Conservation (phyloP, 2,329 filamentous ascomycete genomes). For the Harringtonia aguacate region DNA sequence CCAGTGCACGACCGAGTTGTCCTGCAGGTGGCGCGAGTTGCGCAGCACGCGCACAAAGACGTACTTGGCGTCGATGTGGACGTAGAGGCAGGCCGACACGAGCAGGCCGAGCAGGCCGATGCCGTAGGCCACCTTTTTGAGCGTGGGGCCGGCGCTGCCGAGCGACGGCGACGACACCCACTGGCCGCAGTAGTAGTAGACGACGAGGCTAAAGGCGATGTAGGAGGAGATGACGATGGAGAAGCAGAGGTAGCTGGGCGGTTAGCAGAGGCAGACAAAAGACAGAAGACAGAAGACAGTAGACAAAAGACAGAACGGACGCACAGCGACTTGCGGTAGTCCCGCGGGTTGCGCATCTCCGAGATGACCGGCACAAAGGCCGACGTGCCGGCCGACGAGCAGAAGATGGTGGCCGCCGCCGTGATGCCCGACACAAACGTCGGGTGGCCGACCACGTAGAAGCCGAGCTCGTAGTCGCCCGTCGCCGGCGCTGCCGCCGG, state of each 20-base stretch:
- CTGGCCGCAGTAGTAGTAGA: constrained; percentile 49
- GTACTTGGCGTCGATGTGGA: constrained; percentile 19
- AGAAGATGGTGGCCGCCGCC: constrained; percentile 44
- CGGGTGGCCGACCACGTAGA: constrained; percentile 37
- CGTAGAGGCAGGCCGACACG: constrained; percentile 24
- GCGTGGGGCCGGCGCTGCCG: constrained; percentile 39
- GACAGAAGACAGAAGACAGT: too few species aligned
- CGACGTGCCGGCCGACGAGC: constrained; percentile 42
- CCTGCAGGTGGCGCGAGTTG: constrained; percentile 17
- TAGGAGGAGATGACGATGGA: constrained; percentile 38
- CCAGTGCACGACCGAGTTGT: constrained; percentile 19
- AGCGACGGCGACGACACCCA: constrained; percentile 50
- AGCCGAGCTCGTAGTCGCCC: constrained; percentile 30
- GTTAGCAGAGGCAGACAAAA: too few species aligned
- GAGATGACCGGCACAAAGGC: constrained; percentile 55
- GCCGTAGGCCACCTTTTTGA: constrained; percentile 53
- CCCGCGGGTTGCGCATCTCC: constrained; percentile 49
- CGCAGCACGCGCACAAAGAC: constrained; percentile 22
- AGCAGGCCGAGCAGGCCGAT: constrained; percentile 44
- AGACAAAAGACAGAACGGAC: too few species aligned
- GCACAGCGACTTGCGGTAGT: constrained; percentile 49
- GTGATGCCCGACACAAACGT: constrained; percentile 43
- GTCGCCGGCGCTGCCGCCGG: constrained; percentile 25
- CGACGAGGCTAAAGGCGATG: constrained; percentile 36
- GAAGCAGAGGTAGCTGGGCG: constrained; percentile 36